Evolutionary conservation across 768 basidiomycete genomes (phyloP), one percentile per base, ranked within the genome.

Genomic region (Leucosporidium scottii): DNA sequence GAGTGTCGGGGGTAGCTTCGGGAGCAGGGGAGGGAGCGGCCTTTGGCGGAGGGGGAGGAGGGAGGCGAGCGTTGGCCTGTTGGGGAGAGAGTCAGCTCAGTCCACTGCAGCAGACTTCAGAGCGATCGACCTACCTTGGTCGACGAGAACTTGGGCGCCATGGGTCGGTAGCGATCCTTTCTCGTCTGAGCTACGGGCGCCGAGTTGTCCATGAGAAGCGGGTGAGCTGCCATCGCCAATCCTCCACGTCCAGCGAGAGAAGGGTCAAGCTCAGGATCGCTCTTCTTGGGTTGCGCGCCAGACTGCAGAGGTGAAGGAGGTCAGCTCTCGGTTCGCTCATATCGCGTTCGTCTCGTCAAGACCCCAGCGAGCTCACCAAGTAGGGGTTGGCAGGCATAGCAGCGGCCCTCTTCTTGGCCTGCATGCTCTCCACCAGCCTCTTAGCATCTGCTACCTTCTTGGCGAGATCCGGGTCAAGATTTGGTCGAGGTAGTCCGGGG

Each of bases 91-190:
- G 54, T 36, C 4, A 56, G 28, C 27, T 53, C 30, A 50, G 64
- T 20, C n/a, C 44, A 20, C 47, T n/a, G 18, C 31, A 21, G 20
- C 39, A 31, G 7, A 15, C 1, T 54, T 2, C 18, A 23, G 47
- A 25, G 20, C 30, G 48, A 27, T 0, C 25, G 30, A 27, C 81
- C 58, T 25, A 87, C 90, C 81, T 88, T 92, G 78, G 94, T 93
- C 4, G 91, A 91, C 0, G 93, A 90, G 78, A 98, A 99, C 79
- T 99, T 99, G 59, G 96, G 96, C 71, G 93, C 93, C 93, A 99
- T 97, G 23, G 94, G 92, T 77, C 93, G 94, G 79, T 96, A 96
- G 69, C 89, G 81, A 78, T 96, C 91, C 78, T 93, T 91, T 59
- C 75, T 73, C 79, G 89, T 90, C 31, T 86, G 87, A 6, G 71